phyloP scores from a whole-genome alignment of 805 yeast species.

The Monosporozyma solicola region DNA sequence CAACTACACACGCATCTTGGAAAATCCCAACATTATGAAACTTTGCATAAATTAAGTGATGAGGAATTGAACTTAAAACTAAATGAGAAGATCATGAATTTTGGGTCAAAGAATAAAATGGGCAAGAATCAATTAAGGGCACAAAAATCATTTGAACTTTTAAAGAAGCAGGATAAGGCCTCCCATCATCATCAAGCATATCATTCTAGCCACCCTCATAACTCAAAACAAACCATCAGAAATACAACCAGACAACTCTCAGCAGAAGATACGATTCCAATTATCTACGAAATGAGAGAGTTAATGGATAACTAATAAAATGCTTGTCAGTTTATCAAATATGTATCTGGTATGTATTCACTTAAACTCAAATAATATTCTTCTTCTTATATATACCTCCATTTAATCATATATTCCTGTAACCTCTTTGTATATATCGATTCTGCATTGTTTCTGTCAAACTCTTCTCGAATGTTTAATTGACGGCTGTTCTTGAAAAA shows the following conservation, averaged over 20 bases:
- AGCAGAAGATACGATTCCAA: slow-evolving; percentile 26
- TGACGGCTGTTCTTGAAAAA: not conserved
- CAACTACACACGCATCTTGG: not conserved
- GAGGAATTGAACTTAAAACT: slow-evolving; percentile 22
- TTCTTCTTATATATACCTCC: not conserved
- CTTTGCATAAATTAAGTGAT: slow-evolving; percentile 11
- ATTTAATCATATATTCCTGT: not conserved
- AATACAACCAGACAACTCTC: not conserved
- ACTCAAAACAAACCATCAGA: not conserved
- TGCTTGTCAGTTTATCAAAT: too few species aligned
- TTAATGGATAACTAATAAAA: slow-evolving; percentile 8
- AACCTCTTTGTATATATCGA: not conserved
- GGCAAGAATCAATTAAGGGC: slow-evolving; percentile 22
- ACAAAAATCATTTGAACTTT: slow-evolving; percentile 26
- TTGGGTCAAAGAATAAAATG: slow-evolving; percentile 26
- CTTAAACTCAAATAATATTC: too few species aligned
- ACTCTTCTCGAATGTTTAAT: not conserved
- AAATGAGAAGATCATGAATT: slow-evolving; percentile 20
- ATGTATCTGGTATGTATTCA: too few species aligned
- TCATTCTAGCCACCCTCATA: not conserved
- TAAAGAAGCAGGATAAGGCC: slow-evolving; percentile 5
- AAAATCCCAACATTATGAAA: slow-evolving; percentile 1
- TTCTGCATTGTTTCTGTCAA: not conserved
- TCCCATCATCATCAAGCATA: not conserved
- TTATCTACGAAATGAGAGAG: slow-evolving; percentile 23